A percentile compares a stretch with the other conserved stretches of the same genome.
These are phyloP conservation scores for Xylaria polymorpha DNA, from an alignment of 2,329 filamentous ascomycete genomes.

Conservation along the genomic window DNA sequence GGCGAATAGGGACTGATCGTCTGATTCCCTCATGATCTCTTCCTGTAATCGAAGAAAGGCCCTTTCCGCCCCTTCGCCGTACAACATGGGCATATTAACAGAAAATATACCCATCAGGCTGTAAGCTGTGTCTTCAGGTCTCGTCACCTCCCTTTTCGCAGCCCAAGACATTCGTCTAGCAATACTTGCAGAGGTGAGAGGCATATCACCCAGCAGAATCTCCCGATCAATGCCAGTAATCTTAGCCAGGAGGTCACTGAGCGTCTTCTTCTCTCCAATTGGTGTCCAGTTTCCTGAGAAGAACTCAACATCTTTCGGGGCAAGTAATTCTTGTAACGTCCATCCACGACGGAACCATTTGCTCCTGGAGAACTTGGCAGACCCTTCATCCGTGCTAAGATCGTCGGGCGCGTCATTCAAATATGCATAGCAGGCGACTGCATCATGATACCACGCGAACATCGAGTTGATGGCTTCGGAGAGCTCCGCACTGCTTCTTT, in stretches of 20 bases:
- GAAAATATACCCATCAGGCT: conserved; percentile 27
- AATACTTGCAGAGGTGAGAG: conserved; percentile 24
- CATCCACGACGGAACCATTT: conserved; percentile 16
- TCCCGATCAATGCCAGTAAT: conserved; percentile 31
- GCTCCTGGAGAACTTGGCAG: conserved; percentile 17
- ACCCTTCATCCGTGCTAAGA: conserved; percentile 14
- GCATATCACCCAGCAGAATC: conserved; percentile 20
- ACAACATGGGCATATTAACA: conserved; percentile 32
- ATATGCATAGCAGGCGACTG: conserved; percentile 16
- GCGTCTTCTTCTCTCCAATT: conserved; percentile 32
- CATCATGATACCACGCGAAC: conserved; percentile 26
- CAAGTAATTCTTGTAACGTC: conserved; percentile 6
- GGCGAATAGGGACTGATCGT: conserved; percentile 35
- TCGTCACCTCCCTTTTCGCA: conserved; percentile 22
- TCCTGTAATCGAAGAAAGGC: conserved; percentile 30
- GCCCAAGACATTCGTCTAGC: conserved; percentile 34
- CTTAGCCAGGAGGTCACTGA: background rate
- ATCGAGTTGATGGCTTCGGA: conserved; percentile 21
- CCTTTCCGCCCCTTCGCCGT: conserved; percentile 30
- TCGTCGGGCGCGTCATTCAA: conserved; percentile 16
- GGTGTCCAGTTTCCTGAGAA: conserved; percentile 17
- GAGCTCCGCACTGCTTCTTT: conserved; percentile 24
- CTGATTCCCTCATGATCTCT: conserved; percentile 32
- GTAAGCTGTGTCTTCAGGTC: conserved; percentile 31
- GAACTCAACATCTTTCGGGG: conserved; percentile 20